Evolutionary conservation across 805 yeast genomes (phyloP).

Genomic region (Myxozyma melibiosi): DNA sequence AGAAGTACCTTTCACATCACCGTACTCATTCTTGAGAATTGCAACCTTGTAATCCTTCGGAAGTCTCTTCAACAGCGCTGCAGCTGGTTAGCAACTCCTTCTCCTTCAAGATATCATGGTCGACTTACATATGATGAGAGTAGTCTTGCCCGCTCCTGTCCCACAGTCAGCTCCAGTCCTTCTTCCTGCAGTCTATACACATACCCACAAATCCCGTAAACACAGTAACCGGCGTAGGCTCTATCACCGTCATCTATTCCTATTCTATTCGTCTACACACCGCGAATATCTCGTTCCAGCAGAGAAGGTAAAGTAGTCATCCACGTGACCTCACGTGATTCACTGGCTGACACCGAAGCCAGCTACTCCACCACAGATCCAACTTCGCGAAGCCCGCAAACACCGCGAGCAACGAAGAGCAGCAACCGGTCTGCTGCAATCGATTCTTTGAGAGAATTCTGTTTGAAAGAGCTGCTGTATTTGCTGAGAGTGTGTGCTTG

Average conservation of each 20-base stretch:
- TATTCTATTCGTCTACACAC: too few relatives aligned
- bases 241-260: constrained; percentile 18
- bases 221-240: constrained; percentile 33
- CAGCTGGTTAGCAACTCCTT: neutral
- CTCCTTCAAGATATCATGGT: neutral
- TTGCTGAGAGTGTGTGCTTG: too few relatives aligned
- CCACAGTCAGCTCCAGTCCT: neutral
- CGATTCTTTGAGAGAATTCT: too few relatives aligned
- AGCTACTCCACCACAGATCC: too few relatives aligned
- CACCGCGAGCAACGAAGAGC: too few relatives aligned
- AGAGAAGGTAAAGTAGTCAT: too few relatives aligned
- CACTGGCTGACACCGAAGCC: too few relatives aligned
- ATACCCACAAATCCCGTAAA: constrained; percentile 34
- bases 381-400: too few relatives aligned
- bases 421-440: too few relatives aligned
- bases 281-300: too few relatives aligned
- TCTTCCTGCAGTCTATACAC: neutral
- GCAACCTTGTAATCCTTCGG: constrained; percentile 32
- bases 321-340: too few relatives aligned
- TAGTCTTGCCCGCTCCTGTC: constrained; percentile 34
- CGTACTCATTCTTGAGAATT: constrained; percentile 33
- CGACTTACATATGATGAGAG: constrained; percentile 28
- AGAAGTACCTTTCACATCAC: constrained; percentile 28
- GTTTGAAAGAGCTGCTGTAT: too few relatives aligned
- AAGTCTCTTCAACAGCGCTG: constrained; percentile 28